Evolutionary conservation across 495 filamentous ascomycete species (phyloP), one percentile per base, ranked within the genome.

Genomic region (Penicillium atrosanguineum): DNA sequence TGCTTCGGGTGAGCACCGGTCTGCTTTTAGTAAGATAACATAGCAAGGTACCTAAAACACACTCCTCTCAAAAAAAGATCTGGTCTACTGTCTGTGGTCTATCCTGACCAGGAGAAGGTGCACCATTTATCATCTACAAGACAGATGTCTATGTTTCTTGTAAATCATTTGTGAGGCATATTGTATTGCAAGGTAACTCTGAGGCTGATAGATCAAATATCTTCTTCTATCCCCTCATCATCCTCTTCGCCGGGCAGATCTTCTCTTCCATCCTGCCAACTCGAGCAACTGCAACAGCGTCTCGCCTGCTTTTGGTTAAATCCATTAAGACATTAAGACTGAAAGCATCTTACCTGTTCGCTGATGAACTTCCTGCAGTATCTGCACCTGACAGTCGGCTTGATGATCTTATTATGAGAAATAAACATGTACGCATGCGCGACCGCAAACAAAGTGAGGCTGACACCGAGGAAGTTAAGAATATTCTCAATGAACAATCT

Each of bases 261-360:
- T 64, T 90, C 87, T 57, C 86, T 75, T n/a, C 86, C 87, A 71
- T 90, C 87, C 57, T 83, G 81, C 87, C 87, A 90, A 54, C 83
- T 88, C 6, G 85, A 88, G 63, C 87, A 90, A 55, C 89, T 85
- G 16, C 86, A 63, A 65, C 87, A 90, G 1, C 87, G 77, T 44
- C 68, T 61, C 16, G 84, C 82, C 84, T 88, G 42, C 9, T 2
- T 14, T 0, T 20, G 8, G 26, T 55, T 12, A 57, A 39, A 21
- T 23, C 15, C 2, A 6, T 9, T 1, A n/a, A 15, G 19, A 16
- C 1, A 0, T 26, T 9, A 44, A 53, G 7, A 14, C 28, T 43
- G 23, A 5, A 28, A 46, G 1, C 1, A 18, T 63, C 74, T 43
- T 52, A 88, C 86, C 82, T 84, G 83, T 28, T 79, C 78, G 58